Evolutionary conservation across 2,329 filamentous ascomycete species (phyloP), one percentile per base, ranked within the genome.

Genomic region (Colletotrichum tofieldiae): DNA sequence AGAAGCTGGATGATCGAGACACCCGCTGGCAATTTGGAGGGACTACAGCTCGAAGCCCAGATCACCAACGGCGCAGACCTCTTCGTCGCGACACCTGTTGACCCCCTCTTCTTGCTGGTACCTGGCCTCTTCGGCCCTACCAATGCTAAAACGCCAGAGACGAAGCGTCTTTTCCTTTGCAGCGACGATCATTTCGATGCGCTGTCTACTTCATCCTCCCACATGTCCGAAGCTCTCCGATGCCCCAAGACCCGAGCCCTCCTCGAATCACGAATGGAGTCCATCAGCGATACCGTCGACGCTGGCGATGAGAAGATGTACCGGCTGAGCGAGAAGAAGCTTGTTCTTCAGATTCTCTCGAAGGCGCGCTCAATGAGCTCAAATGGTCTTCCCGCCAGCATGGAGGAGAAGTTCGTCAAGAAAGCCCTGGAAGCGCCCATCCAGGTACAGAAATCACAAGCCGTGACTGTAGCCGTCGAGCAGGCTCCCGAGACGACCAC

Each of bases 281-380:
- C 85, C 1, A 86, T 96, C 6, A 97, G 95, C 82, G 95, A 98
- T 77, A 92, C 88, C 0, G 93, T 97, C 14, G 93, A 96, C 43
- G 93, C 93, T 0, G 94, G 93, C 18, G 93, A 94, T 72, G 95
- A 98, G 81, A 90, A 84, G 66, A 94, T 98, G 93, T 98, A 93
- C 81, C 90, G 94, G 16, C 84, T 97, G 32, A 96, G 87, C 76
- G 88, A 93, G 77, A 83, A 86, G 16, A 97, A 95, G 79, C 87
- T 98, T 0, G 78, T 93, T 8, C 78, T 81, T 2, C 86, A 92
- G 67, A 78, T 98, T 0, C 74, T 95, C 8, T 78, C 82, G 23
- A 98, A 98, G 81, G 94, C 95, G 6, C 86, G 87, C 73, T 86
- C 86, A 6, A 93, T 97, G 87, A 86, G 87, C n/a, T 81, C 84